Evolutionary conservation across 1,139 yeast species (phyloP).

Genomic region (Hemisphaericaspora subhashii): DNA sequence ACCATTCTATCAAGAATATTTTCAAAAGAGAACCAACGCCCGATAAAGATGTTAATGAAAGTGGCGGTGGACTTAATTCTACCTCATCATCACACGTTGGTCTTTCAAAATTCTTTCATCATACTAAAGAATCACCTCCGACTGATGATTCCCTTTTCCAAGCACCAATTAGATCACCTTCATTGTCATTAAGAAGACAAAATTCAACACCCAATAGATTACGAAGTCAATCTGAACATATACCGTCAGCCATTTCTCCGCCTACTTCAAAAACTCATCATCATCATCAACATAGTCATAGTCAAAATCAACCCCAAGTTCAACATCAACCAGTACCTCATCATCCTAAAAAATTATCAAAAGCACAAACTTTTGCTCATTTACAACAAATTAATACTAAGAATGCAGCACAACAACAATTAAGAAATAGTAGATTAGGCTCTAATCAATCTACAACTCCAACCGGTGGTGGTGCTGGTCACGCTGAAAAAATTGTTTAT

Average conservation of each 20-base stretch:
- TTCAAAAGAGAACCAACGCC: constrained; percentile 23
- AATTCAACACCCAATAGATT: constrained; percentile 20
- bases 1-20: constrained; percentile 20
- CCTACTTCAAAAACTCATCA: neutral
- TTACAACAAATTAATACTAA: constrained; percentile 34
- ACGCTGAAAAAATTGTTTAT: constrained; percentile 39
- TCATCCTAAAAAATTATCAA: constrained; percentile 29
- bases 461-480: constrained; percentile 13
- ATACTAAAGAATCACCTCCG: constrained; percentile 11
- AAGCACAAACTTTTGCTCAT: constrained; percentile 43
- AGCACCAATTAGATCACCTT: constrained; percentile 20
- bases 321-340: constrained; percentile 6
- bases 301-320: constrained; percentile 6
- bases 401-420: constrained; percentile 25
- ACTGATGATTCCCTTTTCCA: neutral
- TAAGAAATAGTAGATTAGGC: constrained; percentile 13
- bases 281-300: constrained; percentile 6
- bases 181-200: constrained; percentile 31
- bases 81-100: constrained; percentile 22
- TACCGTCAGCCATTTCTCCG: neutral
- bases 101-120: constrained; percentile 32
- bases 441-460: constrained; percentile 9
- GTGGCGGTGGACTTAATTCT: constrained; percentile 5
- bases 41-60: constrained; percentile 2
- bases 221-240: constrained; percentile 7